Evolutionary conservation across 306 rosid species (phyloP).

Genomic region (Begonia fuchsioides): DNA sequence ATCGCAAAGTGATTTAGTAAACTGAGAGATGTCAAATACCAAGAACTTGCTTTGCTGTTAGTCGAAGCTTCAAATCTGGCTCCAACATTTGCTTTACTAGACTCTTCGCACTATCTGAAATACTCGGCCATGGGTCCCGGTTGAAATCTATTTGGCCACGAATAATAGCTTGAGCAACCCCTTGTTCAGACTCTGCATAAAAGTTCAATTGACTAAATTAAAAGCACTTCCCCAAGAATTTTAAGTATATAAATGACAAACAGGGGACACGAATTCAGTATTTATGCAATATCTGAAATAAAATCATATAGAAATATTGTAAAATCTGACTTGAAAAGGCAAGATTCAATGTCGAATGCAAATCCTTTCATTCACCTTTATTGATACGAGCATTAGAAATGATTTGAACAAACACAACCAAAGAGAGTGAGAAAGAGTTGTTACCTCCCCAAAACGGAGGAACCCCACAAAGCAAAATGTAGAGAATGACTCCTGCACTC

Average conservation of each 20-base stretch:
- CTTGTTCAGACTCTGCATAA: background rate
- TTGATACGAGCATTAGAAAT: background rate
- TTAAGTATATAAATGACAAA: too few relatives aligned
- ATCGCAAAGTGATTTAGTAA: background rate
- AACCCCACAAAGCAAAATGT: conserved; percentile 1
- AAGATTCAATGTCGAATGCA: too few relatives aligned
- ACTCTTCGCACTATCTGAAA: background rate
- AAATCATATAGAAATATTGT: background rate
- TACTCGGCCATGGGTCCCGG: background rate
- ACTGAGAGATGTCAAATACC: too few relatives aligned
- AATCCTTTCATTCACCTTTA: background rate
- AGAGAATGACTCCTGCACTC: conserved; percentile 1
- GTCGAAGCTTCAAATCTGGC: background rate
- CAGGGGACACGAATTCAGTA: background rate
- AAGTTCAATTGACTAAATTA: background rate
- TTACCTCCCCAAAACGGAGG: background rate
- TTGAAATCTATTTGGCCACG: background rate
- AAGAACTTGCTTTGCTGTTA: background rate
- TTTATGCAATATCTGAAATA: background rate
- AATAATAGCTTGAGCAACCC: background rate
- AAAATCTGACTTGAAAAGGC: too few relatives aligned
- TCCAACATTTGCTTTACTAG: background rate
- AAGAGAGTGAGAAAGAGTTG: too few relatives aligned
- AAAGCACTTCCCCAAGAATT: too few relatives aligned
- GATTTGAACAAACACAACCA: background rate